phyloP scores from a whole-genome alignment of 371 early-diverging fungal genomes.

The Mucor plumbeus region DNA sequence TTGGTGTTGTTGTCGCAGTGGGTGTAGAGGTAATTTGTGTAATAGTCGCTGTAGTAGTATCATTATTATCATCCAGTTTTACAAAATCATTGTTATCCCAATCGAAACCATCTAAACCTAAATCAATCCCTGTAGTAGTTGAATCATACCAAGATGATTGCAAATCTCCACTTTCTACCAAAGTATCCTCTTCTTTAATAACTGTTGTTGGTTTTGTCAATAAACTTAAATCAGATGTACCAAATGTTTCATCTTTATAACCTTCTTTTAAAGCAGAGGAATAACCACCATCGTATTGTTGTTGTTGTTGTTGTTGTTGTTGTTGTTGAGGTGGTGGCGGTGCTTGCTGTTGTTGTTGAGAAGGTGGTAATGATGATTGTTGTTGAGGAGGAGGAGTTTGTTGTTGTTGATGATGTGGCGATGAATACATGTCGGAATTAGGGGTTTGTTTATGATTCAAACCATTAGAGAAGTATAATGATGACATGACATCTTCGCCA shows the following conservation, averaged over 20 bases:
- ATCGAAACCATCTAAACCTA: constrained; percentile 37
- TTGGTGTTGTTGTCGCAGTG: not conserved
- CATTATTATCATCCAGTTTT: constrained; percentile 21
- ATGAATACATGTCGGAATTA: not conserved
- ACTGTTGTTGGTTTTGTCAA: constrained; percentile 4
- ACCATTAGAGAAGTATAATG: constrained; percentile 11
- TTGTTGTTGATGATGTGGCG: constrained; percentile 12
- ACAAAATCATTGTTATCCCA: constrained; percentile 41
- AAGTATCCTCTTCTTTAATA: constrained; percentile 19
- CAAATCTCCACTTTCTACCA: constrained; percentile 9
- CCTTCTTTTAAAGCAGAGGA: constrained; percentile 42
- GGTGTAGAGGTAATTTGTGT: not conserved
- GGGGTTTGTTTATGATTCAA: not conserved
- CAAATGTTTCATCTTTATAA: constrained; percentile 47
- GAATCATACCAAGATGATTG: constrained; percentile 41
- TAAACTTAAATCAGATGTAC: constrained; percentile 23
- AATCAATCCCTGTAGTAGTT: constrained; percentile 31
- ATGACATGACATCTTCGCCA: constrained; percentile 5
- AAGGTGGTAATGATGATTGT: constrained; percentile 4
- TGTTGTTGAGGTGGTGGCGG: not conserved
- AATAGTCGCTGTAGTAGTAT: not conserved
- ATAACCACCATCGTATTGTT: constrained; percentile 12
- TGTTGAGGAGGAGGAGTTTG: constrained; percentile 18
- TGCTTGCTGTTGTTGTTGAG: not conserved
- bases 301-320: not conserved